phyloP scores from a whole-genome alignment of 495 filamentous ascomycete genomes.

The Aspergillus conjunctus region DNA sequence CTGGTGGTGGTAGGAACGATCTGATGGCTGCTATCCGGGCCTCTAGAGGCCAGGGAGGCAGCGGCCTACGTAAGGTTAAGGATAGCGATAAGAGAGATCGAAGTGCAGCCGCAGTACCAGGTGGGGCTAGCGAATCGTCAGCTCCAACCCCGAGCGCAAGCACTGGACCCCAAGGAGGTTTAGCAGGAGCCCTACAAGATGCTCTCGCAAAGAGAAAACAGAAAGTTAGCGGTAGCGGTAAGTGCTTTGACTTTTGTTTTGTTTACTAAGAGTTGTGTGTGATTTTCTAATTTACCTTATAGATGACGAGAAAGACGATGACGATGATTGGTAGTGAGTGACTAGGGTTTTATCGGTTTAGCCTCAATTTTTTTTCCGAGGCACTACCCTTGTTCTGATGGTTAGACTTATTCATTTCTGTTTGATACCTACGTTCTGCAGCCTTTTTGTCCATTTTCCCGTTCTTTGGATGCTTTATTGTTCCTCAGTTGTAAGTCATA shows the following conservation, averaged over 20 bases:
- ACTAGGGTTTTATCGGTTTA: conserved; percentile 18
- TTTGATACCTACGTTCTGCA: conserved; percentile 25
- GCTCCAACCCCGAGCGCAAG: conserved; percentile 51
- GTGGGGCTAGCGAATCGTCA: conserved; percentile 53
- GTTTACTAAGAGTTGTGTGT: not conserved
- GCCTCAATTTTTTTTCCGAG: conserved; percentile 13
- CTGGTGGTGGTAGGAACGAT: conserved; percentile 58
- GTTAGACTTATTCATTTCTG: conserved; percentile 19
- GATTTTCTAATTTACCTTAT: conserved; percentile 32
- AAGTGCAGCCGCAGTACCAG: conserved; percentile 70
- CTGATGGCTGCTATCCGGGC: conserved; percentile 81
- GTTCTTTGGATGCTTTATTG: not conserved
- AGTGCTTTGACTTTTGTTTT: conserved; percentile 40
- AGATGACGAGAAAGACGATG: conserved; percentile 79
- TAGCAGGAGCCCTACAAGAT: conserved; percentile 80
- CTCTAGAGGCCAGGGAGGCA: conserved; percentile 68
- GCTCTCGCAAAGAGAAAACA: conserved; percentile 79
- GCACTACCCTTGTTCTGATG: not conserved
- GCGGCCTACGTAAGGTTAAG: conserved; percentile 78
- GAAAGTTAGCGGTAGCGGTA: conserved; percentile 90
- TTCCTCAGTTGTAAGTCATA: conserved; percentile 20
- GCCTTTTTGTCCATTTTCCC: conserved; percentile 6
- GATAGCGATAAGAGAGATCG: conserved; percentile 77
- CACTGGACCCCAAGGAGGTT: conserved; percentile 60
- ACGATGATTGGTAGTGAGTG: conserved; percentile 82